Evolutionary conservation across 768 basidiomycete species (phyloP).

Genomic region (Termitomyces bulborhizus): DNA sequence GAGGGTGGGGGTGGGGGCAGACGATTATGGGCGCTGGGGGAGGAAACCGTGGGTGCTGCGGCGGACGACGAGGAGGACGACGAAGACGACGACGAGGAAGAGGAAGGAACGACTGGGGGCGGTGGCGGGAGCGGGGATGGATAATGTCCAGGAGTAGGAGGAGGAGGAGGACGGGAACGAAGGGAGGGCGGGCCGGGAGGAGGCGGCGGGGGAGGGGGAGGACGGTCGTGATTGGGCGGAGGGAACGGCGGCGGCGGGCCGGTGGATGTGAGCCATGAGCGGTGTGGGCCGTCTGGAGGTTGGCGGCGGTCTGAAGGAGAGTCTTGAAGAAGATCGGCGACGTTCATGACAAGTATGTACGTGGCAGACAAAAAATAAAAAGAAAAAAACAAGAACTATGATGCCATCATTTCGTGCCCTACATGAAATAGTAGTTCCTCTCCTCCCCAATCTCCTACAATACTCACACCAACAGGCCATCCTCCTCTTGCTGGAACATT

Average conservation of each 20-base stretch:
- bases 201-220: background rate
- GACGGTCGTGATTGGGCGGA: constrained; percentile 19
- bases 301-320: constrained; percentile 49
- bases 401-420: constrained; percentile 20
- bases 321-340: constrained; percentile 62
- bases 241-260: background rate
- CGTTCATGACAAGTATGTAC: constrained; percentile 43
- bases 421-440: constrained; percentile 47
- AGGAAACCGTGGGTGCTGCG: background rate
- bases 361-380: background rate
- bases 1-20: constrained; percentile 19
- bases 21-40: constrained; percentile 4
- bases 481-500: constrained; percentile 50
- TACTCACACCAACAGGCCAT: constrained; percentile 55
- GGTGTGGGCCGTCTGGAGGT: constrained; percentile 15
- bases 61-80: background rate
- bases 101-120: background rate
- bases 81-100: background rate
- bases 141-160: background rate
- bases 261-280: constrained; percentile 6
- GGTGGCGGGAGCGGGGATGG: background rate
- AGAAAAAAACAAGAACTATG: background rate
- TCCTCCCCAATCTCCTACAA: constrained; percentile 86
- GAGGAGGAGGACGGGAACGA: background rate
- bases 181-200: background rate